Evolutionary conservation across 352 stramenopile species (phyloP), one percentile per base, ranked within the genome.

Genomic region (Globisporangium takayamanum): DNA sequence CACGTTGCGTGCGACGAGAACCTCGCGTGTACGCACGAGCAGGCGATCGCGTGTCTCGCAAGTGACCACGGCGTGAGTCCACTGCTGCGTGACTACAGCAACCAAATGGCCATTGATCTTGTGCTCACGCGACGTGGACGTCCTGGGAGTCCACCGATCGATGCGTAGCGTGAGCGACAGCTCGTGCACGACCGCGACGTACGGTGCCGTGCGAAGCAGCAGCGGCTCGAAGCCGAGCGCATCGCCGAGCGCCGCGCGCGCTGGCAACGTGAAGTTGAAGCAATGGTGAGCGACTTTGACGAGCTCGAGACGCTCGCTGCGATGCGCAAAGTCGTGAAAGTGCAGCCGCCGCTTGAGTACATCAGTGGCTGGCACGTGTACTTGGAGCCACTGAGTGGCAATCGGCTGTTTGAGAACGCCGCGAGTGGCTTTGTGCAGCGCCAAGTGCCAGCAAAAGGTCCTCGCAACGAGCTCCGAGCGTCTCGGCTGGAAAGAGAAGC

Each of bases 1-100:
- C 83, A 92, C 59, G 62, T 92, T 2, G 78, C 83, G 5, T 90
- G 83, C 45, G 78, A 92, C n/a, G 78, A 89, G 56, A 92, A 89
- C 60, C 63, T 92, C 41, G 80, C 89, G 59, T 92, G 83, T 44
- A 92, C 78, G 3, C 82, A 92, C 42, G 82, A 92, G 62, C 62
- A 80, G 1, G 63, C 77, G 41, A 84, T 92, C 50, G 72, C 84
- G 3, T 68, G 65, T 22, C 59, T 89, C 47, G 62, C 61, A 14
- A 78, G 88, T 37, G 72, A 62, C 5, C 67, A 88, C 50, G 82
- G 78, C 0, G 85, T 73, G 52, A 81, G 78, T 55, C 76, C 80
- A 0, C 65, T 80, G 36, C 53, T 87, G 3, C 46, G 65, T 2
- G 82, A 92, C 56, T 63, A 92, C 53, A 74, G 68, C 22, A 67